Evolutionary conservation across 2,329 filamentous ascomycete species (phyloP).

Genomic region (Chaetomiaceae sp.): DNA sequence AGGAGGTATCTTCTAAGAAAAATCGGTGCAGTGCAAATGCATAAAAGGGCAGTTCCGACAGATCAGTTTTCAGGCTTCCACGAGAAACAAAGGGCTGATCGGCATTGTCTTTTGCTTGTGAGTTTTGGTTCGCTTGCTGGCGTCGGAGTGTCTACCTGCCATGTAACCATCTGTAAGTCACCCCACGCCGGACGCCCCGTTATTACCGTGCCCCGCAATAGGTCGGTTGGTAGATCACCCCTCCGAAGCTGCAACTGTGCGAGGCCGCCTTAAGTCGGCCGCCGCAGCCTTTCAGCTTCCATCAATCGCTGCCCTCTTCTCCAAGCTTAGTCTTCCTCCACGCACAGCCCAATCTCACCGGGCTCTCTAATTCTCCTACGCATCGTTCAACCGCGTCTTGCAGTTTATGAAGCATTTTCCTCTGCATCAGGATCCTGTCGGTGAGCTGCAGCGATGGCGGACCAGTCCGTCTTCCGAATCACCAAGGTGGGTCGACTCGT

Average conservation of each 20-base stretch:
- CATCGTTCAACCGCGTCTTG: not conserved
- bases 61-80: not conserved
- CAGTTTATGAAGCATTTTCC: constrained; percentile 3
- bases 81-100: not conserved
- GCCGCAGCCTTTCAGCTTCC: constrained; percentile 1
- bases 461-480: constrained; percentile 85
- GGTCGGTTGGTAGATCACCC: too few species aligned
- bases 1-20: too few species aligned
- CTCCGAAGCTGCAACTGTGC: too few species aligned
- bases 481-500: constrained; percentile 60
- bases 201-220: constrained; percentile 1
- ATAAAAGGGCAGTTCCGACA: not conserved
- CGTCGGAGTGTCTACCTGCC: too few species aligned
- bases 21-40: too few species aligned
- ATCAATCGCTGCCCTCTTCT: not conserved
- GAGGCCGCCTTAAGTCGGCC: constrained; percentile 1
- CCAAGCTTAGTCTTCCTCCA: not conserved
- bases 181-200: not conserved
- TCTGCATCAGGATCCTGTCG: not conserved
- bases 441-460: constrained; percentile 54
- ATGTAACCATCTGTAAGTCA: not conserved
- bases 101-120: not conserved
- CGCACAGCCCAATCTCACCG: not conserved
- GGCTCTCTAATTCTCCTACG: not conserved
- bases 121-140: not conserved